Evolutionary conservation across 768 basidiomycete species (phyloP).

Genomic region (Panus rudis): DNA sequence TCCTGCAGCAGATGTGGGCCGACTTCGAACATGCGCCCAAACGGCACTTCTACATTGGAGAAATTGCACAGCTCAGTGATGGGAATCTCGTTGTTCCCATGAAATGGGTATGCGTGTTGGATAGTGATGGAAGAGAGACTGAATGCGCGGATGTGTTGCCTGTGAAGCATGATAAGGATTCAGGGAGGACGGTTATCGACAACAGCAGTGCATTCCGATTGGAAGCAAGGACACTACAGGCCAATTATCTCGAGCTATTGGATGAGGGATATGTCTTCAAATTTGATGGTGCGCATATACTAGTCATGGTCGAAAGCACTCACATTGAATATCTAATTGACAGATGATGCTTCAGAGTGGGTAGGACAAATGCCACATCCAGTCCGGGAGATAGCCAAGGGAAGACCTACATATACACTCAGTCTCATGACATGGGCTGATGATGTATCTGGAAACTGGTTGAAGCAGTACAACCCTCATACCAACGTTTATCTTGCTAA

Average conservation of each 20-base stretch:
- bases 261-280: background rate
- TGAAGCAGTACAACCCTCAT: conserved; percentile 41
- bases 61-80: conserved; percentile 7
- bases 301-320: no score
- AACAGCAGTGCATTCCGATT: no score
- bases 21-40: conserved; percentile 2
- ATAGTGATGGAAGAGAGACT: background rate
- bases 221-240: background rate
- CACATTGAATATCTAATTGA: background rate
- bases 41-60: conserved; percentile 13
- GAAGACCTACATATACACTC: conserved; percentile 5
- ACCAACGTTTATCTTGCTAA: conserved; percentile 34
- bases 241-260: background rate
- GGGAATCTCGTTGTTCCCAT: conserved; percentile 13
- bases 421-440: conserved; percentile 17
- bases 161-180: background rate
- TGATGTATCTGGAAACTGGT: conserved; percentile 37
- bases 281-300: background rate
- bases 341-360: conserved; percentile 1
- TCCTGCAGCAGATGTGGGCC: conserved; percentile 13
- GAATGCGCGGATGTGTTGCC: conserved; percentile 3
- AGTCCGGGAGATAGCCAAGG: conserved; percentile 4
- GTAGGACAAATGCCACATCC: conserved; percentile 5
- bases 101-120: conserved; percentile 14
- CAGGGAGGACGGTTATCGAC: no score